Conservation (phyloP, 83 land plant species). For the Picea abies region DNA sequence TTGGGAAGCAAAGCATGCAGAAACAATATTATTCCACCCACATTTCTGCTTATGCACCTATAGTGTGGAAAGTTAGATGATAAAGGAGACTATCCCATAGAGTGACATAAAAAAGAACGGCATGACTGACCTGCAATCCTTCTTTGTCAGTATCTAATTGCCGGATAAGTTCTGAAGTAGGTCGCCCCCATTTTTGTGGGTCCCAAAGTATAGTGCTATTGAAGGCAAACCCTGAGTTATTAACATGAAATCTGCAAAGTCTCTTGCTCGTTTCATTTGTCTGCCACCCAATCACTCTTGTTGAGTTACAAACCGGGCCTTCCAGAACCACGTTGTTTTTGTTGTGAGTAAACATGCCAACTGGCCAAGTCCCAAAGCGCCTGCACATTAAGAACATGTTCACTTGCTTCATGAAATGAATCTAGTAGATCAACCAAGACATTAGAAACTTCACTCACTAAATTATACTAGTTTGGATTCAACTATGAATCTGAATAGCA, state of each 20-base stretch:
- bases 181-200: conserved; percentile 75
- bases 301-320: conserved; percentile 91
- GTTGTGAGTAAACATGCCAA: conserved; percentile 81
- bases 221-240: conserved; percentile 98
- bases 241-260: conserved; percentile 89
- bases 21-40: neutral
- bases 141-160: conserved; percentile 89
- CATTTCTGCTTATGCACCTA: neutral
- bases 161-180: conserved; percentile 51
- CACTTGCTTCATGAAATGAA: neutral
- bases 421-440: neutral
- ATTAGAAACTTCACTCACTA: neutral
- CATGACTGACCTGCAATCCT: conserved; percentile 79
- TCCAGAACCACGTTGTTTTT: conserved; percentile 76
- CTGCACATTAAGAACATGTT: conserved; percentile 31
- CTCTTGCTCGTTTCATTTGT: conserved; percentile 91
- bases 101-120: neutral
- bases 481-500: neutral
- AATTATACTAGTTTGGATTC: neutral
- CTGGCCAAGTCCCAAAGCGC: conserved; percentile 99
- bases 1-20: neutral
- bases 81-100: neutral
- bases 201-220: conserved; percentile 97
- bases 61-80: neutral
- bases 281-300: conserved; percentile 92